Base-by-base conservation (phyloP, 805 yeast species). In the Myxozyma geophila region DNA sequence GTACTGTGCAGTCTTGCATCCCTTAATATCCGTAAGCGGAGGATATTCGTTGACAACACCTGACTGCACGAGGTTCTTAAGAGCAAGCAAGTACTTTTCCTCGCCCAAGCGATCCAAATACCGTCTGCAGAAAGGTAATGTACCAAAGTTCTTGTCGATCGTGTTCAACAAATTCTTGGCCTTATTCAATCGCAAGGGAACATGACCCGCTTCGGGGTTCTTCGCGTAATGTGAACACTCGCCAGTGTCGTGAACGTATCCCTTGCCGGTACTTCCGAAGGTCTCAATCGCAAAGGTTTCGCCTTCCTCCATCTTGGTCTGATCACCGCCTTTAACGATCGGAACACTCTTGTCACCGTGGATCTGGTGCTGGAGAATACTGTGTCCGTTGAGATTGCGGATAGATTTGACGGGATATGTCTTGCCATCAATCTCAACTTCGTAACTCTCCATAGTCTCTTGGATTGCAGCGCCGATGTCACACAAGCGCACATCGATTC, bases 271-370 rank as follows among this genome's bases (percentile, higher is more conserved):
- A 50, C 97, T 85, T 12, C 99, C 99, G 74, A 95, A 95, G 2
- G 99, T 95, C 79, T 95, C 99, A 73, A 95, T 93, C 65, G 99
- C 99, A 81, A 90, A 93, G 1, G 91, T 87, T 77, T 95, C 99
- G 67, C 97, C 97, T 80, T 95, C 99, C 76, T 95, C 99, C 97
- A 95, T 93, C 82, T 93, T 93, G 10, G 98, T 95, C 76, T 84
- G 84, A 75, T 95, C 99, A 7, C 92, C 93, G 72, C 90, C 90
- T 72, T 92, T 88, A 41, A 95, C 96, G 72, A 95, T 95, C 17
- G 99, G 99, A 53, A 95, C 98, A 33, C 96, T 87, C 76, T 95
- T 95, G 67, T 97, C 98, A 48, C 92, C 95, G 76, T 95, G 99
- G 72, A 95, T 95, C 58, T 80, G 81, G 77, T 81, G 92, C 60